These are phyloP conservation scores for Clavispora phyllophila DNA, from an alignment of 805 yeast genomes.

Conservation along the genomic window DNA sequence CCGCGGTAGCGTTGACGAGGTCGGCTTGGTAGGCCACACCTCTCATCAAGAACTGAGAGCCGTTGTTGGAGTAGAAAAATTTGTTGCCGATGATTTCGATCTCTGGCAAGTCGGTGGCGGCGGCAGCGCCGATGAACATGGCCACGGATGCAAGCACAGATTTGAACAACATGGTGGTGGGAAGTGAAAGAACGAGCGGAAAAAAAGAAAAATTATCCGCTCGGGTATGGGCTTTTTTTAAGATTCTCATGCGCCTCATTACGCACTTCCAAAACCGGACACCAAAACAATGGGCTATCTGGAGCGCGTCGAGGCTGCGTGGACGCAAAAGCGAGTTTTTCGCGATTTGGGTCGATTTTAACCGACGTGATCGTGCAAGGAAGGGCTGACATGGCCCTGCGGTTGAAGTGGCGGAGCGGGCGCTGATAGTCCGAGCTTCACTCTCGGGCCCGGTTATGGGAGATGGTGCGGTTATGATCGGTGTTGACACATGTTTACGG, in stretches of 20 bases:
- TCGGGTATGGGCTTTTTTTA: neutral
- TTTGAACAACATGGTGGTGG: slow-evolving; percentile 28
- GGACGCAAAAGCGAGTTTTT: too few species aligned
- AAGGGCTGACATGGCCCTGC: too few species aligned
- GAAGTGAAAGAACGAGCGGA: neutral
- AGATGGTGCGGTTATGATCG: neutral
- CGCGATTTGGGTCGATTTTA: too few species aligned
- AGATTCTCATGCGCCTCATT: neutral
- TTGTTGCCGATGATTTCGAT: slow-evolving; percentile 71
- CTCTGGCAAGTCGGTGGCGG: slow-evolving; percentile 22
- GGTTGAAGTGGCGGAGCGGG: too few species aligned
- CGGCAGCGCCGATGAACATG: slow-evolving; percentile 4
- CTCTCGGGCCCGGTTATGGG: neutral
- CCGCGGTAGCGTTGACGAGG: slow-evolving; percentile 43
- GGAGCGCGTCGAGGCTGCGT: neutral
- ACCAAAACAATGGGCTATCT: neutral
- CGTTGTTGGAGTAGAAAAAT: slow-evolving; percentile 70
- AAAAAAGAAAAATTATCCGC: slow-evolving; percentile 2
- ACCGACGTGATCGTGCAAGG: too few species aligned
- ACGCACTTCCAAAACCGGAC: neutral
- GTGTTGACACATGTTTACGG: neutral
- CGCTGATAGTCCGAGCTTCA: too few species aligned
- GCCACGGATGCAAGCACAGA: slow-evolving; percentile 24
- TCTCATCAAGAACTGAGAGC: slow-evolving; percentile 69
- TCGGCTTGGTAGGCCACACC: slow-evolving; percentile 81